Evolutionary conservation across 78 protist species (phyloP), one percentile per base, ranked within the genome.

Genomic region (Tieghemostelium lacteum): DNA sequence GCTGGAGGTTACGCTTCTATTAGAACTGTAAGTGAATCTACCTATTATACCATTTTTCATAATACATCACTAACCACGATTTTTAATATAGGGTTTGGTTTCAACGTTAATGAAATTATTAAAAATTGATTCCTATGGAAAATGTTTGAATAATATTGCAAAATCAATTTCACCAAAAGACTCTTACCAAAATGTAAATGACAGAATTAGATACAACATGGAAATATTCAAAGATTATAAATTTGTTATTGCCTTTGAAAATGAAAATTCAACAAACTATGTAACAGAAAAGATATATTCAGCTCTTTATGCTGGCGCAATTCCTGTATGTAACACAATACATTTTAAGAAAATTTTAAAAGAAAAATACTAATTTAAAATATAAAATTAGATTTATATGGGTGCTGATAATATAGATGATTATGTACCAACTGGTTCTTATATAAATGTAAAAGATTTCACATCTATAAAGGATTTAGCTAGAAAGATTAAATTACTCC

Each of bases 231-330:
- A 52, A 3, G 16, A 60, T 10, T 69, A 58, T n/a, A 80, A 80
- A 71, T 69, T 83, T 58, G 78, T 28, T 8, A 34, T 83, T 2
- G 29, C 70, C 2, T 83, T 83, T 83, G 91, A 83, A 26, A 83
- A 83, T 69, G 78, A 83, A 29, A 83, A 83, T n/a, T 12, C 72
- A 0, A 83, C 91, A 34, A 64, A 83, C 55, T 83, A 70, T 83
- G n/a, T 83, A 0, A 60, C 91, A 8, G 91, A 83, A 28, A 83
- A 83, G 17, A 74, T 83, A 1, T 83, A 69, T 33, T 49, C 67
- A 19, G 76, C 78, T 4, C 37, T 83, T 3, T 83, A 55, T 37
- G 55, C 78, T n/a, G 91, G 91, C 1, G 69, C 91, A 8, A 58
- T 83, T 17, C 91, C 91, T 33, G 60, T 77, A 52, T 55, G 60